Evolutionary conservation across 169 alveolate species (phyloP).

Genomic region (Plasmodium coatneyi): DNA sequence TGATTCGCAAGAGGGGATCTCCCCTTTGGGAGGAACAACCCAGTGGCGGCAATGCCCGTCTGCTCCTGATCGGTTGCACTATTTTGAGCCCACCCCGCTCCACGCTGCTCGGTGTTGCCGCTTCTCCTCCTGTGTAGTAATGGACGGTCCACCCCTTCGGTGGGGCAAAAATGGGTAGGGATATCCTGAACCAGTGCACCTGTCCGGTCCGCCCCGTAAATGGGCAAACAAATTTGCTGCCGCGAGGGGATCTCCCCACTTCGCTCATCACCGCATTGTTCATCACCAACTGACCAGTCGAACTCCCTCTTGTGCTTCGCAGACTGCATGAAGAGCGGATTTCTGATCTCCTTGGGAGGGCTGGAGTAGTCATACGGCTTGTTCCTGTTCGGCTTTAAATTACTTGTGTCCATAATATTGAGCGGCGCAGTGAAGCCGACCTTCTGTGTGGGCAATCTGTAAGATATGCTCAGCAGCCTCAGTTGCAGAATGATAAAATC

Average conservation of each 20-base stretch:
- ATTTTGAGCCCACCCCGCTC: not conserved
- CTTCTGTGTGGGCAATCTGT: conserved; percentile 81
- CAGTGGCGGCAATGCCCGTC: not conserved
- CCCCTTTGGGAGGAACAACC: not conserved
- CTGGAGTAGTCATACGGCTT: conserved; percentile 15
- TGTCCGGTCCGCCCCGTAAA: not conserved
- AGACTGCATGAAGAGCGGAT: conserved; percentile 11
- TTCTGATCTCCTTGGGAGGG: conserved; percentile 36
- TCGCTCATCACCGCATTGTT: not conserved
- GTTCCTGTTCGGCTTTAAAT: conserved; percentile 17
- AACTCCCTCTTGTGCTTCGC: conserved; percentile 63
- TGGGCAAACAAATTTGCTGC: not conserved
- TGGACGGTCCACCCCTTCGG: not conserved
- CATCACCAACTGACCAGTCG: not conserved
- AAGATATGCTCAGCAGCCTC: conserved; percentile 77
- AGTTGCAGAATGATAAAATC: conserved; percentile 81
- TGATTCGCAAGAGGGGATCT: not conserved
- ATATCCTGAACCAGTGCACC: not conserved
- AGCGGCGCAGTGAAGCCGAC: conserved; percentile 80
- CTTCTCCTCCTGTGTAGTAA: not conserved
- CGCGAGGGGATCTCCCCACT: not conserved
- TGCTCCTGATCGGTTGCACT: not conserved
- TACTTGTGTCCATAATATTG: conserved; percentile 35
- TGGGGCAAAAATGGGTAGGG: not conserved
- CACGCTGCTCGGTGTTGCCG: not conserved